Conservation (phyloP, 192 early-diverging fungal species). For the Rhizophagus clarus region DNA sequence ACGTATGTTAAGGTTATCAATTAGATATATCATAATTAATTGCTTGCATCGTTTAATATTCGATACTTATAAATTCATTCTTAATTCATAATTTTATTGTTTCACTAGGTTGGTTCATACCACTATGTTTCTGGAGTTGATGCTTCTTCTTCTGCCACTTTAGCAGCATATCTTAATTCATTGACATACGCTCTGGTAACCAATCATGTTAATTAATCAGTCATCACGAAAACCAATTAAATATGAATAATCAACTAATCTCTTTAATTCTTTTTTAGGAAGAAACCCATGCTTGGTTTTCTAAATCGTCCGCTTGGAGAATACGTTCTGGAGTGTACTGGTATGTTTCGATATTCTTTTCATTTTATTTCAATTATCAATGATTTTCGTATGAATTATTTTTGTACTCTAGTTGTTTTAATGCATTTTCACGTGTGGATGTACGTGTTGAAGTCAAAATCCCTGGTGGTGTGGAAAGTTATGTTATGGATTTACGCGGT, state of each 20-base stretch:
- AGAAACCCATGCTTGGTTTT: slow-evolving; percentile 67
- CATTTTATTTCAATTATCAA: not conserved
- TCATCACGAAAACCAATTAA: no score
- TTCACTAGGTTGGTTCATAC: slow-evolving; percentile 77
- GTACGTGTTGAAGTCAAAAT: slow-evolving; percentile 98
- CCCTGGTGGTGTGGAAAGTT: slow-evolving; percentile 96
- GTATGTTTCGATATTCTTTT: slow-evolving; percentile 35
- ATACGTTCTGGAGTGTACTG: slow-evolving; percentile 69
- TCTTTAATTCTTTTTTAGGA: slow-evolving; percentile 45
- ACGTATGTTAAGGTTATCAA: no score
- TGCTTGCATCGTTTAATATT: not conserved
- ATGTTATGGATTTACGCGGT: slow-evolving; percentile 85
- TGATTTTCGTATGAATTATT: not conserved
- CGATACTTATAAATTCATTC: not conserved
- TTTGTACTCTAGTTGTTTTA: slow-evolving; percentile 79
- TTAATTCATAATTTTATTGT: slow-evolving; percentile 24
- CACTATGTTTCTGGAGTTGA: slow-evolving; percentile 81
- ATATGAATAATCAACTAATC: not conserved
- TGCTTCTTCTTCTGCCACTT: slow-evolving; percentile 90
- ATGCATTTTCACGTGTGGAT: slow-evolving; percentile 96
- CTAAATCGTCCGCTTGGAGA: slow-evolving; percentile 60
- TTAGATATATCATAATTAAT: no score
- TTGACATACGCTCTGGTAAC: slow-evolving; percentile 85
- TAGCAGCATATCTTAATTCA: slow-evolving; percentile 98
- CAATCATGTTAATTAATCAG: not conserved